A percentile compares a stretch with the other conserved stretches of the same genome.
These are phyloP conservation scores for Salvia splendens DNA, from an alignment of 257 asterid species.

Conservation along the genomic window DNA sequence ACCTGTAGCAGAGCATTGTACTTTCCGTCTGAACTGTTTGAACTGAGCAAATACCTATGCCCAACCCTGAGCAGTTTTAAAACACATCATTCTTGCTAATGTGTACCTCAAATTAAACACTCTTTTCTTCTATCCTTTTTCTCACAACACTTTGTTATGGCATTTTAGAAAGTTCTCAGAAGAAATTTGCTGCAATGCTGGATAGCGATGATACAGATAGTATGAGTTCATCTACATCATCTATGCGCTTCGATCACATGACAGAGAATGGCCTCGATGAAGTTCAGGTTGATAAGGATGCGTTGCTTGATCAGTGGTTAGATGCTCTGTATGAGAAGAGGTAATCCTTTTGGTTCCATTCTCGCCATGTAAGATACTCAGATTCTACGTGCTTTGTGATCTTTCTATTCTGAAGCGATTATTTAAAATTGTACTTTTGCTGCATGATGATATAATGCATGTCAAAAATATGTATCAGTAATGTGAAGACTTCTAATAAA, in stretches of 20 bases:
- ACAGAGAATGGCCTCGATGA: slow-evolving; percentile 50
- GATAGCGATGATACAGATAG: slow-evolving; percentile 88
- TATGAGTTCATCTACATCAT: slow-evolving; percentile 69
- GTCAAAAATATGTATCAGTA: background rate
- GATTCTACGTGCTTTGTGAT: background rate
- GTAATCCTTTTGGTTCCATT: slow-evolving; percentile 40
- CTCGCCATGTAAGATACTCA: background rate
- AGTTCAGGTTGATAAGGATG: slow-evolving; percentile 58
- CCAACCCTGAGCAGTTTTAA: too few species aligned
- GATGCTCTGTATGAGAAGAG: slow-evolving; percentile 90
- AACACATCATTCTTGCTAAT: too few species aligned
- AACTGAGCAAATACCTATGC: too few species aligned
- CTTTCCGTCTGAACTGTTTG: too few species aligned
- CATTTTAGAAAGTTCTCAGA: slow-evolving; percentile 65
- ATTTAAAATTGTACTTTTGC: background rate
- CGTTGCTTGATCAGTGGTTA: slow-evolving; percentile 67
- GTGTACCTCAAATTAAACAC: too few species aligned
- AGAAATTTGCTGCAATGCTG: slow-evolving; percentile 71
- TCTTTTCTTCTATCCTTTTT: too few species aligned
- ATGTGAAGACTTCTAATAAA: slow-evolving; percentile 1
- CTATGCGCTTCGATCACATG: slow-evolving; percentile 48
- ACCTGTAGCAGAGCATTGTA: too few species aligned
- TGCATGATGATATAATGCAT: background rate
- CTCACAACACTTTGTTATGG: slow-evolving; percentile 23
- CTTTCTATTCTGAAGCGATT: background rate